These are phyloP conservation scores for Fusarium concolor DNA, from an alignment of 2,329 filamentous ascomycete species.

Conservation along the genomic window DNA sequence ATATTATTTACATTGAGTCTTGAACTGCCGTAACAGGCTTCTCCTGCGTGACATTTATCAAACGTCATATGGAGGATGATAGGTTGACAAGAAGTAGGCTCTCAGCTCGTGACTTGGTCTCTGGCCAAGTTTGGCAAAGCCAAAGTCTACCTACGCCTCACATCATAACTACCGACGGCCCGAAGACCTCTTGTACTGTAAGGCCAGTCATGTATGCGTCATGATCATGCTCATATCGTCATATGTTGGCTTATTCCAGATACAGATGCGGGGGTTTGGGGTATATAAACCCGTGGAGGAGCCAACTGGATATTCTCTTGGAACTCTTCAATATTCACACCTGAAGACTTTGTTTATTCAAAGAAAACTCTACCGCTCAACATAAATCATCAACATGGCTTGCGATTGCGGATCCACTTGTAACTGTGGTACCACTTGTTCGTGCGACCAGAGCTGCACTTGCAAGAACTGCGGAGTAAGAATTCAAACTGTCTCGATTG, in stretches of 20 bases:
- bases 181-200: neutral
- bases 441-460: slow-evolving; percentile 14
- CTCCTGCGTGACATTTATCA: no score
- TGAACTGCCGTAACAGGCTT: no score
- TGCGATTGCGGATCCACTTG: slow-evolving; percentile 26
- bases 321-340: neutral
- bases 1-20: no score
- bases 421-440: neutral
- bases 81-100: no score
- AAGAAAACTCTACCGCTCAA: neutral
- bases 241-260: neutral
- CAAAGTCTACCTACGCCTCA: neutral
- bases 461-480: slow-evolving; percentile 30
- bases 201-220: slow-evolving; percentile 12
- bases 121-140: neutral
- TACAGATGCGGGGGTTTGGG: slow-evolving; percentile 6
- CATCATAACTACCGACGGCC: neutral
- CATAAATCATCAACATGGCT: slow-evolving; percentile 6
- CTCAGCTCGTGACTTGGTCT: neutral
- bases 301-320: neutral
- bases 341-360: neutral
- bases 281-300: slow-evolving; percentile 4
- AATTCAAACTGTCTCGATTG: fast-evolving
- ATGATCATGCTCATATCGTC: neutral
- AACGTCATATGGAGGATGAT: no score